Evolutionary conservation across 2,329 filamentous ascomycete species (phyloP), one percentile per base, ranked within the genome.

Genomic region (Cladosporium phlei): DNA sequence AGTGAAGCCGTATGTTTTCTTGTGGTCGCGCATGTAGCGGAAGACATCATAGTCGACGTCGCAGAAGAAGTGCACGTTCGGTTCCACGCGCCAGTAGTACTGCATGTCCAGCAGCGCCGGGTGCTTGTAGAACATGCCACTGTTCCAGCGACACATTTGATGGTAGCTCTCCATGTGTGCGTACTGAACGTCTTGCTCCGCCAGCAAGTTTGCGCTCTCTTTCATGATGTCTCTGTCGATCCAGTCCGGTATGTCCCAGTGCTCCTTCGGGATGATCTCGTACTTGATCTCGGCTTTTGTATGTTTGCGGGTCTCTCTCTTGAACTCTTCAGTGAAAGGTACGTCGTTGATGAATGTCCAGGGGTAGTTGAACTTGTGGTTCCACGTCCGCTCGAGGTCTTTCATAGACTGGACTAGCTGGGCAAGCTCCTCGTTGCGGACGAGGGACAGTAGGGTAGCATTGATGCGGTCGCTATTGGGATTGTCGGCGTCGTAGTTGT

Each of bases 311-410:
- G 90, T 97, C 67, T 78, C 80, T 59, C 73, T 74, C 71, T 94
- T 97, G 74, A 98, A 98, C 59, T 97, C 90, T 12, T 93, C 86
- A 2, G 85, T 83, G 63, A 98, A 98, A 12, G 88, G 87, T 43
- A 87, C 83, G 62, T 98, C 91, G 70, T 98, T 98, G 77, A 98
- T 94, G 67, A 98, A 98, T 7, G 89, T 96, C 88, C 93, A 98
- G 0, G 93, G 93, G 64, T 98, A 98, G 73, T 98, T 98, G 79
- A 97, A 98, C 65, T 98, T 98, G 75, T 81, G 76, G 63, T 98
- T 98, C 89, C 90, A 98, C 1, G 91, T 97, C 55, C 85, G 75
- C 71, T 98, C 93, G 50, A 98, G 76, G 62, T 98, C 91, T 46
- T 70, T 70, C 88, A 98, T 98, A 20, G 89, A 88, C 63, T 84